A percentile compares a stretch with the other conserved stretches of the same genome.
Evolutionary conservation across 2,329 filamentous ascomycete genomes (phyloP).

Genomic region (Neofusicoccum ribis): DNA sequence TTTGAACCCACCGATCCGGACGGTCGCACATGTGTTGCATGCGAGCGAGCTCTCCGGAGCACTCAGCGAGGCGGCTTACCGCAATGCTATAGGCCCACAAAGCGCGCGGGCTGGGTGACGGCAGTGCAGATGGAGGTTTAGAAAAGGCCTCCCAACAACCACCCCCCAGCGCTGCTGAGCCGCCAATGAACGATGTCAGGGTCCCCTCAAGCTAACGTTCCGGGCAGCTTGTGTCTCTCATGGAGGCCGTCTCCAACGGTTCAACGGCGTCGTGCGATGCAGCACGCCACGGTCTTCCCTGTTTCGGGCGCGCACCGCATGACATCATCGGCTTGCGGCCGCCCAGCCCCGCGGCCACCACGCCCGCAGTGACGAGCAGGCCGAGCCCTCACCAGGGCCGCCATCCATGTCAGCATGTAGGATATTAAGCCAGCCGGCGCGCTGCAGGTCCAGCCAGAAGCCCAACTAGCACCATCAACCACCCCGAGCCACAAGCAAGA

Average conservation of each 20-base stretch:
- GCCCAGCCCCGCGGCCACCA: not conserved
- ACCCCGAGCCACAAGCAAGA: no score
- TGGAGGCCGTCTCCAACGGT: not conserved
- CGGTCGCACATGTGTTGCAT: not conserved
- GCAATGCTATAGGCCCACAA: no score
- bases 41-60: not conserved
- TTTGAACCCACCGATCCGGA: not conserved
- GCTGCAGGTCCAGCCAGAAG: no score
- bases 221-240: not conserved
- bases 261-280: not conserved
- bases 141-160: not conserved
- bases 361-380: not conserved
- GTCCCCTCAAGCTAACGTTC: not conserved
- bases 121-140: not conserved
- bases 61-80: no score
- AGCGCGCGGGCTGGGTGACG: no score
- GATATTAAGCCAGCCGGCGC: not conserved
- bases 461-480: no score
- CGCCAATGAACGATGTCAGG: not conserved
- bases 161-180: not conserved
- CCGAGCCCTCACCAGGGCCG: not conserved
- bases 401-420: not conserved
- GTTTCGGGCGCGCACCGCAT: constrained; percentile 7
- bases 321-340: constrained; percentile 16
- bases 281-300: not conserved